Percentiles rank a stretch among this genome's conserved stretches.
Conservation (phyloP, 140 eudicot species). For the Cichorium intybus region DNA sequence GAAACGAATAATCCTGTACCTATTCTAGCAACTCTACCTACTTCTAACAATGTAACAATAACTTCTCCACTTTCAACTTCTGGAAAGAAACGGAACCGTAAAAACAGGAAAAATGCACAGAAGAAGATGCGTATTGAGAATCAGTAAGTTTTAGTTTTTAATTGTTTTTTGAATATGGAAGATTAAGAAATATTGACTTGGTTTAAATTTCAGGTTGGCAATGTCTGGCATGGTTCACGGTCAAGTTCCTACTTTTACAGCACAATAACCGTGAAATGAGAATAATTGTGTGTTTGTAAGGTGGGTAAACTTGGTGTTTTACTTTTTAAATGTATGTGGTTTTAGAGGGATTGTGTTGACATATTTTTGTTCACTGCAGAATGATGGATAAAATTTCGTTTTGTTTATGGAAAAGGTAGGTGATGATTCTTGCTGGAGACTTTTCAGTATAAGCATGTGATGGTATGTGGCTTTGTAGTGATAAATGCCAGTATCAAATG, state of each 20-base stretch:
- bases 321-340: no score
- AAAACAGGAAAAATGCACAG: constrained; percentile 37
- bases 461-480: no score
- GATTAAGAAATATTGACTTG: background rate
- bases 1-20: background rate
- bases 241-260: background rate
- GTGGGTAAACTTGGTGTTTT: background rate
- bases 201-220: background rate
- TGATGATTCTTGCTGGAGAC: background rate
- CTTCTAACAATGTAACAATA: background rate
- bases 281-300: background rate
- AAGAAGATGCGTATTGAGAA: constrained; percentile 25
- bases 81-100: constrained; percentile 31
- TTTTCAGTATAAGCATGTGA: background rate
- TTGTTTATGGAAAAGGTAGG: background rate
- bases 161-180: background rate
- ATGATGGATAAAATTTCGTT: background rate
- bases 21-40: background rate
- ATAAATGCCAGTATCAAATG: background rate
- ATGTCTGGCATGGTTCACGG: background rate
- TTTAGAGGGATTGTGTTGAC: no score
- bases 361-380: background rate
- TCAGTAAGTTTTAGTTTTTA: constrained; percentile 33
- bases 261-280: background rate
- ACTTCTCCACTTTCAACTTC: constrained; percentile 23